These are phyloP conservation scores for Penicillium herquei DNA, from an alignment of 495 filamentous ascomycete genomes.

Conservation along the genomic window DNA sequence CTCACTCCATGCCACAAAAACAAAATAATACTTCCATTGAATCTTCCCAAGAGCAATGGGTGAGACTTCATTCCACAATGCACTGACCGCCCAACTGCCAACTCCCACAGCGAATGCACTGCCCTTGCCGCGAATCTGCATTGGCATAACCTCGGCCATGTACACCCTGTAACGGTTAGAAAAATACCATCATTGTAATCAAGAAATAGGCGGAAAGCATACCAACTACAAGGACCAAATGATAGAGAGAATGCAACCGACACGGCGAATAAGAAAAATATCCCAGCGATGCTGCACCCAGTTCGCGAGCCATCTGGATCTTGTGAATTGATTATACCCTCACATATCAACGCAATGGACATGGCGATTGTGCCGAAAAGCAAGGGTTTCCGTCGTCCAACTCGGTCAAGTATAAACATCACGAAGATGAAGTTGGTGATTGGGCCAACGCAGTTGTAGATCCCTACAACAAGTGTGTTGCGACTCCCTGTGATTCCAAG, in stretches of 20 bases:
- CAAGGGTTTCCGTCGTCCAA: slow-evolving; percentile 38
- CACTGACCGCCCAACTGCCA: slow-evolving; percentile 51
- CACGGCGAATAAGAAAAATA: slow-evolving; percentile 51
- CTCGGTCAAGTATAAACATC: slow-evolving; percentile 39
- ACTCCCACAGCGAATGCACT: slow-evolving; percentile 46
- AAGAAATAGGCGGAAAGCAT: slow-evolving; percentile 3
- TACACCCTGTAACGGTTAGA: slow-evolving; percentile 33
- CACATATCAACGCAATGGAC: slow-evolving; percentile 41
- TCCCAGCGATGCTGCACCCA: slow-evolving; percentile 41
- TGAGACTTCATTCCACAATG: slow-evolving; percentile 50
- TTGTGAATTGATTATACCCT: slow-evolving; percentile 40
- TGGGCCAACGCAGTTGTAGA: slow-evolving; percentile 61
- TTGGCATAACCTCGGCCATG: slow-evolving; percentile 51
- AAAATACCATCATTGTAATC: not conserved
- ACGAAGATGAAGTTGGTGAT: slow-evolving; percentile 49
- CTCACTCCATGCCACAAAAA: slow-evolving; percentile 45
- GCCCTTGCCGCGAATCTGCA: slow-evolving; percentile 49
- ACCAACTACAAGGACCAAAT: slow-evolving; percentile 48
- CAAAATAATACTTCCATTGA: slow-evolving; percentile 43
- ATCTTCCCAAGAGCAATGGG: slow-evolving; percentile 46
- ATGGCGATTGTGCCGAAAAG: slow-evolving; percentile 41
- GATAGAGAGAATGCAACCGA: slow-evolving; percentile 47
- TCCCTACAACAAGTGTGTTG: slow-evolving; percentile 53
- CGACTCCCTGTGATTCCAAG: slow-evolving; percentile 53
- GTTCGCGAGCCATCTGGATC: slow-evolving; percentile 33